Conservation (phyloP, 208 protist species). For the Wallacemonas sp. region DNA sequence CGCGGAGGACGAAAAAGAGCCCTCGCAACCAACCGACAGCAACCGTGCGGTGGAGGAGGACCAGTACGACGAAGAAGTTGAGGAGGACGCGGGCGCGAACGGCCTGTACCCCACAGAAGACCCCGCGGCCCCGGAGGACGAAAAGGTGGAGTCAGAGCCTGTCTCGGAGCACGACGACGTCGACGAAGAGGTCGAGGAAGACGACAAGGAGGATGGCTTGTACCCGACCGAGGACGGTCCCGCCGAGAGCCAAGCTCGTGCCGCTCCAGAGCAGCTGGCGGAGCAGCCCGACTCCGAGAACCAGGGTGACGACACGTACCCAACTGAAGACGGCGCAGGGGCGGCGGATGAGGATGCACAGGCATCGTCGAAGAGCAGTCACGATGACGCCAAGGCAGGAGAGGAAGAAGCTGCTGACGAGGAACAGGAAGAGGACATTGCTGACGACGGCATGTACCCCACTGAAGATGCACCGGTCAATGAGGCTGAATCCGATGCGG, state of each 20-base stretch:
- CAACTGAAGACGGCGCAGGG: slow-evolving; percentile 14
- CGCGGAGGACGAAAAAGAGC: slow-evolving; percentile 4
- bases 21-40: not conserved
- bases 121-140: slow-evolving; percentile 3
- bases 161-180: not conserved
- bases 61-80: slow-evolving; percentile 6
- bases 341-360: no score
- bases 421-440: not conserved
- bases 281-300: not conserved
- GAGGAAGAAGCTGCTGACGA: slow-evolving; percentile 16
- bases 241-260: not conserved
- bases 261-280: not conserved
- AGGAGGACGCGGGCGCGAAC: not conserved
- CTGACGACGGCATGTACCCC: slow-evolving; percentile 17
- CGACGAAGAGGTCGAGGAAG: not conserved
- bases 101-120: slow-evolving; percentile 13
- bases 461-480: slow-evolving; percentile 21
- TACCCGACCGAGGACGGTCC: slow-evolving; percentile 10
- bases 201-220: slow-evolving; percentile 17
- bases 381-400: slow-evolving; percentile 5
- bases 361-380: no score
- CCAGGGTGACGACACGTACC: slow-evolving; percentile 8
- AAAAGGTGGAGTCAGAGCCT: not conserved
- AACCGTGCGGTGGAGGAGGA: slow-evolving; percentile 1
- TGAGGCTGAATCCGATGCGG: slow-evolving; percentile 7